Conservation (phyloP, 345 rosid genomes). For the Arabis hirsuta region DNA sequence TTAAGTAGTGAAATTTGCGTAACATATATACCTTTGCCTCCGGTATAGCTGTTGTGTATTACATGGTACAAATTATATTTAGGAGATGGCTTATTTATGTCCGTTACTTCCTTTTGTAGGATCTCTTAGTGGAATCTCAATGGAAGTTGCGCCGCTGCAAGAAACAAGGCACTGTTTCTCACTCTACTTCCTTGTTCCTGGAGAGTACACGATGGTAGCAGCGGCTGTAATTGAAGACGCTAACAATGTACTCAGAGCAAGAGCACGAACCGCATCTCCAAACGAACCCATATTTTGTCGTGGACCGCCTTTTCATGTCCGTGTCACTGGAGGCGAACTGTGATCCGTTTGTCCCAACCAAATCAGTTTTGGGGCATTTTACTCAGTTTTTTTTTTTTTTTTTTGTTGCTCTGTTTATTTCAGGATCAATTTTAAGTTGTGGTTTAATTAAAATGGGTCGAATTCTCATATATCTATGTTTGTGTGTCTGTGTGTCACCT, state of each 20-base stretch:
- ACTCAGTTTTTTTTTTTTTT: not conserved
- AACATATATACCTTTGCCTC: not conserved
- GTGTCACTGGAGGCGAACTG: conserved; percentile 71
- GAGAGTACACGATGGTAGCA: conserved; percentile 87
- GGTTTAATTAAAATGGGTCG: conserved; percentile 21
- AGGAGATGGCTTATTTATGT: conserved; percentile 19
- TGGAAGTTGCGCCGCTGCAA: conserved; percentile 81
- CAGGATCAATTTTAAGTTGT: conserved; percentile 12
- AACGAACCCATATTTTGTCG: conserved; percentile 92
- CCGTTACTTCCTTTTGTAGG: conserved; percentile 47
- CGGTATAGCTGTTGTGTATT: not conserved
- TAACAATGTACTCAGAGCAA: conserved; percentile 78
- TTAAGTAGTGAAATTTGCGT: not conserved
- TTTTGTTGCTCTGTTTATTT: conserved; percentile 9
- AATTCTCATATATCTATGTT: not conserved
- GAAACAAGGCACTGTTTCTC: conserved; percentile 80
- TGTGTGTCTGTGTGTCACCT: not conserved
- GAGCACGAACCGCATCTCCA: conserved; percentile 69
- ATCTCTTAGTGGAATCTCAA: conserved; percentile 66
- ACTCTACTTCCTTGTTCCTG: conserved; percentile 86
- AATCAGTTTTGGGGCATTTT: conserved; percentile 13
- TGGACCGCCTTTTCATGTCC: conserved; percentile 89
- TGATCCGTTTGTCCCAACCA: conserved; percentile 3
- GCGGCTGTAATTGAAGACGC: conserved; percentile 90
- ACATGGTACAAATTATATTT: not conserved